Evolutionary conservation across 257 asterid species (phyloP).

Genomic region (Nicotiana benthamiana): DNA sequence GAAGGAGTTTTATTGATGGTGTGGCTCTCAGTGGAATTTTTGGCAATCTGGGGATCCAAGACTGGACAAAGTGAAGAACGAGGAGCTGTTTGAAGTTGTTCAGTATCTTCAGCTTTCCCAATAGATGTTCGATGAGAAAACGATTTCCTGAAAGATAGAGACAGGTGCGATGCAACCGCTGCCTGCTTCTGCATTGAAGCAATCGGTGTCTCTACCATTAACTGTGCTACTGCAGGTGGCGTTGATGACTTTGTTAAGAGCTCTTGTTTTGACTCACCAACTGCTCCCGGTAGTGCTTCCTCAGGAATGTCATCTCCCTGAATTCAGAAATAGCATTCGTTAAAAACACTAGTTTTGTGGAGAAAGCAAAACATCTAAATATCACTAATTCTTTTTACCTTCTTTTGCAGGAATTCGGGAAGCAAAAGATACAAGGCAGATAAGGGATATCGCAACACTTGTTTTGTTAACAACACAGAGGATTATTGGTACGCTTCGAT

Average conservation of each 20-base stretch:
- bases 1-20: constrained; percentile 4
- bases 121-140: constrained; percentile 28
- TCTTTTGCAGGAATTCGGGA: background rate
- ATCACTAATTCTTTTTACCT: background rate
- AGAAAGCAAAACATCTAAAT: background rate
- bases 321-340: background rate
- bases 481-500: too few relatives aligned
- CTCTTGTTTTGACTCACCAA: constrained; percentile 26
- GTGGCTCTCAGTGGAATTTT: background rate
- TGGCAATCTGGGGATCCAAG: constrained; percentile 1
- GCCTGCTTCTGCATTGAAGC: background rate
- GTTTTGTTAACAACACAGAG: too few relatives aligned
- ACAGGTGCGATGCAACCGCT: constrained; percentile 32
- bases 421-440: background rate
- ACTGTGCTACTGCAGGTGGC: constrained; percentile 7
- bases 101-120: background rate
- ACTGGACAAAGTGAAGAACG: constrained; percentile 9
- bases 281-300: constrained; percentile 59
- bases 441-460: background rate
- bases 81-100: constrained; percentile 12
- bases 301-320: constrained; percentile 87
- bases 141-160: constrained; percentile 46
- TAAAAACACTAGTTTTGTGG: background rate
- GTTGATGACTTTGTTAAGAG: constrained; percentile 3
- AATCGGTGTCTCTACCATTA: background rate